These are phyloP conservation scores for Boletus barrowsii DNA, from an alignment of 768 basidiomycete species.

Conservation along the genomic window DNA sequence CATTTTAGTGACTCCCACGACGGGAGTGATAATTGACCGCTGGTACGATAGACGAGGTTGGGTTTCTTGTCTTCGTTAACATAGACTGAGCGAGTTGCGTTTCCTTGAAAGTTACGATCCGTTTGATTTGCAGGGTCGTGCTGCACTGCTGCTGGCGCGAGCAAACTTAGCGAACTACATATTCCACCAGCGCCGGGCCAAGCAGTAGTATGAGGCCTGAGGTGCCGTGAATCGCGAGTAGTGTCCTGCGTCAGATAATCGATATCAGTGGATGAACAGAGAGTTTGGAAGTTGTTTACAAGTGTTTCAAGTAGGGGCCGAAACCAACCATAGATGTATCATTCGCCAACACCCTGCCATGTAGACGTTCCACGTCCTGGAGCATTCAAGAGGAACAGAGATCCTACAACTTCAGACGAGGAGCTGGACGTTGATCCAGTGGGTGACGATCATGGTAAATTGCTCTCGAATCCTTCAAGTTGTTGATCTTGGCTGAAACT, in stretches of 20 bases:
- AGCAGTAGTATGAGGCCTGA: too few species aligned
- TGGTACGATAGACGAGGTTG: too few species aligned
- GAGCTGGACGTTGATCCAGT: conserved; percentile 8
- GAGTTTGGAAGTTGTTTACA: background rate
- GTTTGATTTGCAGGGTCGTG: background rate
- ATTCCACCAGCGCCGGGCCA: too few species aligned
- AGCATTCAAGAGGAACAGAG: conserved; percentile 7
- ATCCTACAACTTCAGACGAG: conserved; percentile 7
- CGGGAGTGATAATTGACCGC: too few species aligned
- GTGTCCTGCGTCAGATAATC: too few species aligned
- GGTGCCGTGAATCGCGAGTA: too few species aligned
- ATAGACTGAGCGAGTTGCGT: too few species aligned
- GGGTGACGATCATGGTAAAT: conserved; percentile 19
- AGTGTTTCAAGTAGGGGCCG: background rate
- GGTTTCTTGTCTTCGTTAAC: background rate
- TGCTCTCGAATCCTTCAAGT: background rate
- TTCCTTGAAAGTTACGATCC: background rate
- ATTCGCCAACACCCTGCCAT: conserved; percentile 13
- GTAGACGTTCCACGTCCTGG: conserved; percentile 14
- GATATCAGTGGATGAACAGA: too few species aligned
- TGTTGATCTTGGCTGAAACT: background rate
- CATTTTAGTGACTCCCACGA: too few species aligned
- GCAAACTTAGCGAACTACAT: too few species aligned
- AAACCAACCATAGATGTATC: conserved; percentile 19
- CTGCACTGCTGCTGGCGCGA: too few species aligned